These are phyloP conservation scores for Cryptomeria japonica DNA, from an alignment of 75 land plant species.

Conservation along the genomic window DNA sequence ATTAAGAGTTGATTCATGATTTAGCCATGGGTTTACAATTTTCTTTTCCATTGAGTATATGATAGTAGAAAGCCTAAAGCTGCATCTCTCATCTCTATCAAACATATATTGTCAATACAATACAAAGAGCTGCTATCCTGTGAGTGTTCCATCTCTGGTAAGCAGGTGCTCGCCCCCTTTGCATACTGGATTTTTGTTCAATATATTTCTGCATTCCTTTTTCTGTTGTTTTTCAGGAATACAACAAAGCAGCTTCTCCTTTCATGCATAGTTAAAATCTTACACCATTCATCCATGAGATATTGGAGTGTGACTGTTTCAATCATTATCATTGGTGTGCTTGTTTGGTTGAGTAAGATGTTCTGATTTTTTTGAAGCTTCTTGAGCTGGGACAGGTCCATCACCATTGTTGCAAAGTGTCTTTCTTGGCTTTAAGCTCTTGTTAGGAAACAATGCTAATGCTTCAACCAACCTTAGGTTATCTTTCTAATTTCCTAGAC, in stretches of 20 bases:
- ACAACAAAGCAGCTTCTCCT: neutral
- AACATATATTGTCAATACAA: too few species aligned
- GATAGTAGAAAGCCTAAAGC: too few species aligned
- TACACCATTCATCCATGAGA: neutral
- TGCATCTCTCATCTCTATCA: too few species aligned
- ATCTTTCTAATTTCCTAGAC: neutral
- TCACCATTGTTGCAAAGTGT: neutral
- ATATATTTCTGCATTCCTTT: too few species aligned
- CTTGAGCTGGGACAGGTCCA: neutral
- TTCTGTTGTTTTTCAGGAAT: too few species aligned
- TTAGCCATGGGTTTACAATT: too few species aligned
- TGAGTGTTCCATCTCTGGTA: too few species aligned
- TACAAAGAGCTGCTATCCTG: too few species aligned
- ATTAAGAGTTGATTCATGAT: too few species aligned
- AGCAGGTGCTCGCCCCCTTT: too few species aligned
- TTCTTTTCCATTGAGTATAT: too few species aligned
- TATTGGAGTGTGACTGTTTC: neutral
- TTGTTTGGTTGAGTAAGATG: neutral
- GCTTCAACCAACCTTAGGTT: neutral
- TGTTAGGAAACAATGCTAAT: neutral
- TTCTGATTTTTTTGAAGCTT: neutral
- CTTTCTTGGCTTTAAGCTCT: neutral
- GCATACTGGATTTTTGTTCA: too few species aligned
- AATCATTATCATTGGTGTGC: neutral
- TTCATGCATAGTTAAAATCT: neutral